These are phyloP conservation scores for Myxozyma neotropica DNA, from an alignment of 805 yeast species.

Conservation along the genomic window DNA sequence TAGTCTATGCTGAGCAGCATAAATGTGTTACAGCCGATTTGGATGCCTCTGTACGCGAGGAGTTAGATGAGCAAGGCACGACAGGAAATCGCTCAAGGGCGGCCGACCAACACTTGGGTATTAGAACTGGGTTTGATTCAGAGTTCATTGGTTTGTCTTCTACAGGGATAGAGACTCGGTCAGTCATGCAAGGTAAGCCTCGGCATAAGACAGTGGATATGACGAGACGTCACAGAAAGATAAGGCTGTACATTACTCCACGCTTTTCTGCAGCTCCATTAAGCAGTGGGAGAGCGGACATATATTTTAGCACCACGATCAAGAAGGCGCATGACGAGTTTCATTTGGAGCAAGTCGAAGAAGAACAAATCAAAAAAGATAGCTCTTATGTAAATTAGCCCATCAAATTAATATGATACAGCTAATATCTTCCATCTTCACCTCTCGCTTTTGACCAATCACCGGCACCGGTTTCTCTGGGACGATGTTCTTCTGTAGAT, in stretches of 20 bases:
- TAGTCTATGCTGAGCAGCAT: too few species aligned
- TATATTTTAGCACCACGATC: background rate
- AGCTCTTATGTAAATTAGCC: too few species aligned
- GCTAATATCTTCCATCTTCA: slow-evolving; percentile 59
- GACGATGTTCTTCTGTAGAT: slow-evolving; percentile 38
- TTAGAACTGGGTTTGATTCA: too few species aligned
- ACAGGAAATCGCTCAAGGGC: too few species aligned
- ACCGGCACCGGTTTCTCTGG: slow-evolving; percentile 74
- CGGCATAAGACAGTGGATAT: background rate
- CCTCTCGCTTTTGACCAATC: slow-evolving; percentile 82
- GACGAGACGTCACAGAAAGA: background rate
- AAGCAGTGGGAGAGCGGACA: background rate
- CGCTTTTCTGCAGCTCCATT: background rate
- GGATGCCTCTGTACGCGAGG: too few species aligned
- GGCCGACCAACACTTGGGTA: too few species aligned
- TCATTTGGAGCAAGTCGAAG: background rate
- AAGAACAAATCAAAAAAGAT: too few species aligned
- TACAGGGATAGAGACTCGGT: too few species aligned
- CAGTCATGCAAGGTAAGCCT: too few species aligned
- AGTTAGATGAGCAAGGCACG: too few species aligned
- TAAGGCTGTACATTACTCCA: background rate
- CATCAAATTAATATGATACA: background rate
- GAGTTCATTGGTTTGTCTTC: too few species aligned
- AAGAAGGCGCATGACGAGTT: background rate
- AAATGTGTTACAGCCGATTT: too few species aligned